Evolutionary conservation across 495 filamentous ascomycete species (phyloP), one percentile per base, ranked within the genome.

Genomic region (Lophiotrema nucula): DNA sequence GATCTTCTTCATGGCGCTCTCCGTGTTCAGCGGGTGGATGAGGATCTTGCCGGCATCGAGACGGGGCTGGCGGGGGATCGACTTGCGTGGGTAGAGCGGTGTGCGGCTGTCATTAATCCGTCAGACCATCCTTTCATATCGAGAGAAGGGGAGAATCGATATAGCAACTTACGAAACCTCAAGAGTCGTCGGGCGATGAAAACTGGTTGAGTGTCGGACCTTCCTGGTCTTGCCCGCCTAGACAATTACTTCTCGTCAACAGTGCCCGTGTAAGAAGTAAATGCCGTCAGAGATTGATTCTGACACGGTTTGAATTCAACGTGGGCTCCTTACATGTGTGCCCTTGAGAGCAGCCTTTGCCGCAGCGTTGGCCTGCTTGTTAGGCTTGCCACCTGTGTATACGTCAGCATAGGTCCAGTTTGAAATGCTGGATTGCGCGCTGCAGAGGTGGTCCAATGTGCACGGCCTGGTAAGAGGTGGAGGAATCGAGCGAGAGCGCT

Each of bases 1-100:
- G 64, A 97, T 95, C 88, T 96, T 97, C 90, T 99, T 99, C 90
- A 99, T 96, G 70, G 93, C 95, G 66, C 86, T 89, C 85, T 98
- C 93, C 49, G 93, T 97, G 83, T 99, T 99, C 60, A 98, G 81
- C 46, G 83, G 83, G 65, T 62, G 56, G 55, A 64, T 64, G 56
- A 64, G 54, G 42, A 64, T 58, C 67, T 73, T 73, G 52, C 87
- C 84, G 77, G 89, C 87, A 77, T 98, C 93, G 72, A 97, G 87
- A 62, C 89, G 89, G 67, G 92, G 87, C 67, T 82, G 83, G 70
- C 93, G 88, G 53, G 89, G 85, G 73, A 99, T 82, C 65, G 89
- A 91, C 83, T 91, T 92, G 80, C 92, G 89, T 63, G 88, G 93
- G 85, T 96, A 99, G 80, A 95, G 96, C 72, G 92, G 92, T 27